phyloP scores from a whole-genome alignment of 768 basidiomycete genomes.

The Phlebiopsis flavidoalba region DNA sequence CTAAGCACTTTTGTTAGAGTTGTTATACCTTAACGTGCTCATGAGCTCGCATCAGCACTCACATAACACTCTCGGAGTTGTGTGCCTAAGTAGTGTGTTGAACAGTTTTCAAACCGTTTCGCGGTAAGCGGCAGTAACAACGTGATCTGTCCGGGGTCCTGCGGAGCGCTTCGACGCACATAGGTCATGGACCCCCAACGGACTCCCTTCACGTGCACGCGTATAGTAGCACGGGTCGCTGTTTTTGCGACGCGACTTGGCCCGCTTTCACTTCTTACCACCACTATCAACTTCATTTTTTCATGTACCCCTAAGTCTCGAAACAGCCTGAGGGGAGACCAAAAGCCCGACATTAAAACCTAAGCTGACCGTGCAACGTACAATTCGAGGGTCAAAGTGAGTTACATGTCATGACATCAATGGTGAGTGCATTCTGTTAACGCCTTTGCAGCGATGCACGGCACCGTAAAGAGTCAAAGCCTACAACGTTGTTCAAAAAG shows the following conservation, averaged over 20 bases:
- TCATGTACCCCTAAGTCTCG: too few species aligned
- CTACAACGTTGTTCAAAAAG: constrained; percentile 6
- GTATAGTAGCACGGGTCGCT: not conserved
- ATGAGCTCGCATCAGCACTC: too few species aligned
- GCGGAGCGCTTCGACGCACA: not conserved
- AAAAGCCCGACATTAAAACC: constrained; percentile 3
- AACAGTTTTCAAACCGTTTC: too few species aligned
- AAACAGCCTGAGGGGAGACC: not conserved
- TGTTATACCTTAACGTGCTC: too few species aligned
- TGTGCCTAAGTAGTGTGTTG: too few species aligned
- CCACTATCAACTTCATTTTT: not conserved
- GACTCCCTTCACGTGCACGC: constrained; percentile 1
- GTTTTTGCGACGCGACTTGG: constrained; percentile 5
- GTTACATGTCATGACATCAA: not conserved
- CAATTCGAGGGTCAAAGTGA: not conserved
- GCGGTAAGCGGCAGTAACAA: not conserved
- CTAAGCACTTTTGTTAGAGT: too few species aligned
- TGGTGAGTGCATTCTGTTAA: not conserved
- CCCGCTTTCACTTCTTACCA: not conserved
- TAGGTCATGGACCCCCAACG: not conserved
- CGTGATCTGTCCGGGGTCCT: not conserved
- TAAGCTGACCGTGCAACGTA: not conserved
- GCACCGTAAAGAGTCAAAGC: constrained; percentile 3
- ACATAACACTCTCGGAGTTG: too few species aligned
- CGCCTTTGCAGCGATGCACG: not conserved